phyloP scores from a whole-genome alignment of 371 early-diverging fungal genomes.

The Actinomucor elegans region DNA sequence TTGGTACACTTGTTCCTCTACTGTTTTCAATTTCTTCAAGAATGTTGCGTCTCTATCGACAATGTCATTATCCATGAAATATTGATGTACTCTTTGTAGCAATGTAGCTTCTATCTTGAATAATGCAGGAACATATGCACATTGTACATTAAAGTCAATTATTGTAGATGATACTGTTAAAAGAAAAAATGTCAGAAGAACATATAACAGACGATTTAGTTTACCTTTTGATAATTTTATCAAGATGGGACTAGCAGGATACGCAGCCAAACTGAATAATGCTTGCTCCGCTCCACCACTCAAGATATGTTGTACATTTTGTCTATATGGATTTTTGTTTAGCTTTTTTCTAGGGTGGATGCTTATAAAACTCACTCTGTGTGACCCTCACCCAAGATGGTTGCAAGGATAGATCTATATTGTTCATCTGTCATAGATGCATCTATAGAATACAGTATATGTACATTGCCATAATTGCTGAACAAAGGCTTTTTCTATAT shows the following conservation, averaged over 20 bases:
- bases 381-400: conserved; percentile 16
- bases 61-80: not conserved
- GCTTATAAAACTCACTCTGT: conserved; percentile 10
- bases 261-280: conserved; percentile 15
- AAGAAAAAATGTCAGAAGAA: not conserved
- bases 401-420: conserved; percentile 13
- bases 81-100: conserved; percentile 5
- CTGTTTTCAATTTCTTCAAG: conserved; percentile 1
- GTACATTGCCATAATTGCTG: conserved; percentile 4
- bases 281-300: conserved; percentile 11
- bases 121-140: conserved; percentile 11
- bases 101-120: conserved; percentile 17
- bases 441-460: conserved; percentile 5
- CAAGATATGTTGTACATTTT: conserved; percentile 7
- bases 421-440: conserved; percentile 3
- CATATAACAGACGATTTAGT: not conserved
- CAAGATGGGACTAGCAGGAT: conserved; percentile 18
- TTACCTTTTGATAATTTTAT: conserved; percentile 12
- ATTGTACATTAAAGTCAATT: conserved; percentile 18
- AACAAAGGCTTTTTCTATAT: too few species aligned
- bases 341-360: too few species aligned
- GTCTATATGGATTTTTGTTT: too few species aligned
- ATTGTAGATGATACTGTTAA: conserved; percentile 9
- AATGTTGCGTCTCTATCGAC: not conserved
- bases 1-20: conserved; percentile 7